A percentile compares a stretch with the other conserved stretches of the same genome.
Conservation (phyloP, 441 rosid genomes). For the Mallotus repandus region DNA sequence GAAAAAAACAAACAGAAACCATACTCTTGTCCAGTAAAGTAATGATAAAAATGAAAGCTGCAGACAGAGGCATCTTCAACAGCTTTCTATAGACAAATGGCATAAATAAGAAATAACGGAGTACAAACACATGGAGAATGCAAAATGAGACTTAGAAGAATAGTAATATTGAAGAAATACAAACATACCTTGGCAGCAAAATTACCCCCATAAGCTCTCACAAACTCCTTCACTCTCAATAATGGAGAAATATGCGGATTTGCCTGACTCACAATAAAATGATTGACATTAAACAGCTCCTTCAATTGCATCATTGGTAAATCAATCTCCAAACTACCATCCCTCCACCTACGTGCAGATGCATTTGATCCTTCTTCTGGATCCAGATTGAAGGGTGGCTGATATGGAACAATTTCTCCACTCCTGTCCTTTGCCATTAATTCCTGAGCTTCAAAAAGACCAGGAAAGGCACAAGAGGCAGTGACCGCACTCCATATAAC, state of each 20-base stretch:
- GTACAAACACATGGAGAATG: background rate
- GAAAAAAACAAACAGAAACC: background rate
- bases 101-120: no score
- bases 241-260: constrained; percentile 93
- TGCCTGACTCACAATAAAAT: constrained; percentile 95
- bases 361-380: constrained; percentile 68
- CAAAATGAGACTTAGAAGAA: background rate
- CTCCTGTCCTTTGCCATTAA: constrained; percentile 94
- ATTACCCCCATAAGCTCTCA: constrained; percentile 90
- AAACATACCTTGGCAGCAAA: constrained; percentile 88
- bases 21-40: background rate
- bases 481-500: constrained; percentile 98
- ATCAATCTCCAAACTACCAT: constrained; percentile 97
- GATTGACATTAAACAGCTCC: constrained; percentile 96
- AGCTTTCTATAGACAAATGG: background rate
- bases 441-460: constrained; percentile 97
- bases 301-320: constrained; percentile 97
- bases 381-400: constrained; percentile 85
- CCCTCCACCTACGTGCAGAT: constrained; percentile 87
- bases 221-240: constrained; percentile 71
- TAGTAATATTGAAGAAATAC: background rate
- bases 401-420: constrained; percentile 93
- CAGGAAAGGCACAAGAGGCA: constrained; percentile 98
- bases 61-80: background rate
- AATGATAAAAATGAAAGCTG: background rate